Base-by-base conservation (phyloP, 2,329 filamentous ascomycete genomes). In the Clonostachys rosea region DNA sequence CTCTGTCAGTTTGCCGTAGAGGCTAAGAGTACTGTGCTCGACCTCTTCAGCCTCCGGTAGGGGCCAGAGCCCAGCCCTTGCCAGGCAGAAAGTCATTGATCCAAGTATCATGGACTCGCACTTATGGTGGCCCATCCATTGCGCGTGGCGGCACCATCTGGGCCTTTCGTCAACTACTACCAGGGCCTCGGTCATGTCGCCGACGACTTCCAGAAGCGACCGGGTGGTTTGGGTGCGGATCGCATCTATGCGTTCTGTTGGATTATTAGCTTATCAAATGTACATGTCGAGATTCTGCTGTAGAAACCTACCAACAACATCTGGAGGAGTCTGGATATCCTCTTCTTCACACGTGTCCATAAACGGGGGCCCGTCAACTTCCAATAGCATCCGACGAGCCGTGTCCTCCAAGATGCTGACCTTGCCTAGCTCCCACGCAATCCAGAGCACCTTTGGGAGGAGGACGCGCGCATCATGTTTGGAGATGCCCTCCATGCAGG, bases 31-130 rank as follows among this genome's bases (percentile, higher is more conserved):
- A 51, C 58, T 63, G 35, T 56, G 51, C 5, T 58, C 50, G 0
- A 61, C 48, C 5, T 59, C 56, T 1, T 49, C 42, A 2, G 54
- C 43, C 2, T 60, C 49, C 6, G 61, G 61, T 1, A 63, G 49
- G 5, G 62, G 64, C 62, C 61, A 66, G 4, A 65, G 56, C 7
- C 57, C 56, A 5, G 61, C 61, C 20, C 62, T 50, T 11, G 57
- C 56, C 6, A 66, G 58, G 42, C 63, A 64, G 43, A 64, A 66
- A 1, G 59, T 61, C 47, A 65, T 55, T 2, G 63, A 66, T 2
- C 63, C 62, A 1, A 66, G 52, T 9, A 66, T 65, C 62, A 65
- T 67, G 18, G 61, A 66, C 36, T 67, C 64, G 48, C 64, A 67
- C 9, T 59, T 53, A 43, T 66, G 63, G 6, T 55, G 61, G 1